Base-by-base conservation (phyloP, 176 grass and related monocot species). In the Bothriochloa decipiens region DNA sequence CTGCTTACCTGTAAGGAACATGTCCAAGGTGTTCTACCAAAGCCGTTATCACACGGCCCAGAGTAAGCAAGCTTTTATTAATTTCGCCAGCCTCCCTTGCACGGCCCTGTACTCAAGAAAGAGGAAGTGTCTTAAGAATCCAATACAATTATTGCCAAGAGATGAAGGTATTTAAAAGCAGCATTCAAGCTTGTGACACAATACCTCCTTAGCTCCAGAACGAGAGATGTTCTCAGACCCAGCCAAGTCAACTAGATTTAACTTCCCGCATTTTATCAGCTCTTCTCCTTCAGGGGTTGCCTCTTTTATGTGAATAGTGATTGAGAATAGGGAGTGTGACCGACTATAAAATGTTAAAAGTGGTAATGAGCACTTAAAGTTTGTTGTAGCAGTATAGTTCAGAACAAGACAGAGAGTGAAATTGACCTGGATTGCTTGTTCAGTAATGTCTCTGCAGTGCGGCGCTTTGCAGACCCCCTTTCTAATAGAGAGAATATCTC, bases 231-330 rank as follows among this genome's bases (percentile, higher is more conserved):
- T 99, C 82, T 99, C 97, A 2, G 97, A 99, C 37, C 97, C 97
- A 87, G 97, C 97, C 65, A 99, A 80, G 46, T 99, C 97, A 45
- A 99, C 97, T 7, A 99, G 76, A 87, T 99, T 99, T 41, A 99
- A 35, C 83, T 99, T 99, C 27, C 97, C 97, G 17, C 97, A 99
- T 77, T 99, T 99, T 74, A 99, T 99, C 45, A 99, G 65, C 43
- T 99, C 97, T 93, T 96, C 97, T 71, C 97, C 97, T 91, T 99
- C 97, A 55, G 97, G 97, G 23, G 97, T 99, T 62, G 97, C 90
- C 91, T 99, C 97, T 87, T 99, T 99, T 20, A 99, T 99, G 71
- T 99, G 97, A 69, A 99, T 99, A 29, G 97, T 99, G 60, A 99
- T 99, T 40, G 97, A 96, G 85, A 96, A 99, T 12, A 99, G 89